Evolutionary conservation across 2,329 filamentous ascomycete species (phyloP), one percentile per base, ranked within the genome.

Genomic region (Daldinia sp.): DNA sequence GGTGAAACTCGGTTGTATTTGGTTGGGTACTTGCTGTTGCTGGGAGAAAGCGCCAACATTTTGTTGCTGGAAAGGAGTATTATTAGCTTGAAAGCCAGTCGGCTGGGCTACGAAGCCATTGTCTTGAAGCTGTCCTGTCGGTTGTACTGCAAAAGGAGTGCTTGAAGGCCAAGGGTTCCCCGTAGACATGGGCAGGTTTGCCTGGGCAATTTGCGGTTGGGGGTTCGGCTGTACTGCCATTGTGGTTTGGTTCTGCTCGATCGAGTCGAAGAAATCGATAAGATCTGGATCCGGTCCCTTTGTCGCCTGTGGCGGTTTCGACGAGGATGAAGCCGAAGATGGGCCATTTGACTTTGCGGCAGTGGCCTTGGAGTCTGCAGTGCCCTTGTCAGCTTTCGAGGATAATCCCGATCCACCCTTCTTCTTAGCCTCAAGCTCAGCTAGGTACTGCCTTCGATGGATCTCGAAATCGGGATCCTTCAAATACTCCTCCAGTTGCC

Each of bases 381-480:
- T 77, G 2, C 80, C 79, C 33, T 79, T 80, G 20, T 81, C 80
- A 26, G 78, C 77, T 67, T 80, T 80, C 20, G 77, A 73, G 6
- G 78, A 74, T 58, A 76, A 42, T 53, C 66, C 74, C 4, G 75
- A 72, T 5, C 81, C 82, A 1, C 82, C 82, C 65, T 82, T 84
- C 77, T 86, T 87, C 80, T 89, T 87, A 13, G 90, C 92, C 64
- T 95, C 92, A 77, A 95, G 91, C 77, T 97, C 93, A 0, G 93
- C 92, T 57, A 98, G 82, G 76, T 97, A 99, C 78, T 99, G 96
- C 74, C 94, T 87, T 69, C 96, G 88, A 74, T 98, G 96, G 63
- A 94, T 87, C 74, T 99, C 96, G 75, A 99, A 99, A 79, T 99
- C 96, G 2, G 93, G 90, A 76, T 99, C 96, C 70, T 94, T 91